Evolutionary conservation across 73 alveolate species (phyloP).

Genomic region (Paramecium tetraurelia): DNA sequence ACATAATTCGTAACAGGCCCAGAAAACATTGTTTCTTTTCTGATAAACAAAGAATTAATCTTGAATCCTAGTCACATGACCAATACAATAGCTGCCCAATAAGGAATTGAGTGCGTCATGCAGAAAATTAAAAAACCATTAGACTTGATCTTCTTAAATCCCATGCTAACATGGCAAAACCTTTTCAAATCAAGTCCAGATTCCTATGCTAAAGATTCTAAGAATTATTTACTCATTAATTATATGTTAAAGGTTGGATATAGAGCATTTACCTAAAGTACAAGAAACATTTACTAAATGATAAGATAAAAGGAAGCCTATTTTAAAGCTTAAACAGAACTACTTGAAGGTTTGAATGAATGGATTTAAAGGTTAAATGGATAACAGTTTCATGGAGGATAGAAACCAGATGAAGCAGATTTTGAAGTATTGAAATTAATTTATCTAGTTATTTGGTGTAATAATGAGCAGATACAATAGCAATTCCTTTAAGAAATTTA

Average conservation of each 20-base stretch:
- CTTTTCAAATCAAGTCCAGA: neutral
- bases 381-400: slow-evolving; percentile 23
- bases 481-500: neutral
- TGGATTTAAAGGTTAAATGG: slow-evolving; percentile 13
- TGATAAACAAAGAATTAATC: slow-evolving; percentile 23
- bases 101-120: neutral
- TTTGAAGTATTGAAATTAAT: neutral
- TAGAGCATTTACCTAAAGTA: neutral
- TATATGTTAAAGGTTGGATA: neutral
- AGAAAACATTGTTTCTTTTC: neutral
- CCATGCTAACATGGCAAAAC: slow-evolving; percentile 10
- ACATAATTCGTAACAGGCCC: neutral
- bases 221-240: neutral
- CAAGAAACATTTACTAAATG: neutral
- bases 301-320: neutral
- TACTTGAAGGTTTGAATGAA: neutral
- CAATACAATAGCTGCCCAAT: neutral
- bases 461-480: slow-evolving; percentile 32
- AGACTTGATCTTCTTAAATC: neutral
- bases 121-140: slow-evolving; percentile 33
- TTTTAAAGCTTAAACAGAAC: neutral
- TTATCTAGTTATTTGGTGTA: neutral
- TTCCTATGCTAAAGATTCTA: neutral
- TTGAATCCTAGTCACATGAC: neutral
- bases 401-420: slow-evolving; percentile 43